Conservation (phyloP, 192 early-diverging fungal species). For the Glomus cerebriforme region DNA sequence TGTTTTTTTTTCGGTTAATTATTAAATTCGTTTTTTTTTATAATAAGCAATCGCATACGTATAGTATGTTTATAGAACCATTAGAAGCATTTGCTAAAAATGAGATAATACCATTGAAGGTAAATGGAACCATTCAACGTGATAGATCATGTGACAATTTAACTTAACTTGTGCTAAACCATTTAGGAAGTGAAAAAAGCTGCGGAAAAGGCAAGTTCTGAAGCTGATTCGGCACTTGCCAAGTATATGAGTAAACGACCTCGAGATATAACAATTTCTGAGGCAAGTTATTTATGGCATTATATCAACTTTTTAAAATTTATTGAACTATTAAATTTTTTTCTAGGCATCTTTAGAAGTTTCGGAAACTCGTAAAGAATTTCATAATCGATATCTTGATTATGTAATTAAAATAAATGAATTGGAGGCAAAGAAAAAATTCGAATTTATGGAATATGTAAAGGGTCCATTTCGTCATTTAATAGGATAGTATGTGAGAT, state of each 20-base stretch:
- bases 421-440: slow-evolving; percentile 70
- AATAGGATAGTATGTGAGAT: background rate
- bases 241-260: slow-evolving; percentile 65
- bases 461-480: slow-evolving; percentile 21
- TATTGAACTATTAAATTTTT: slow-evolving; percentile 12
- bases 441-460: slow-evolving; percentile 75
- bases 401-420: slow-evolving; percentile 74
- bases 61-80: slow-evolving; percentile 69
- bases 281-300: slow-evolving; percentile 48
- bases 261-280: slow-evolving; percentile 56
- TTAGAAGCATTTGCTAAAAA: slow-evolving; percentile 63
- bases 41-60: slow-evolving; percentile 61
- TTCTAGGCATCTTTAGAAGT: slow-evolving; percentile 60
- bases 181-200: slow-evolving; percentile 58
- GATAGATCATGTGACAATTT: background rate
- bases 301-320: background rate
- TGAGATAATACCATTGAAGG: slow-evolving; percentile 56
- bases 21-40: background rate
- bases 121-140: slow-evolving; percentile 23
- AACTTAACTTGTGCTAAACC: background rate
- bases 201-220: slow-evolving; percentile 64
- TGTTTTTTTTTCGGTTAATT: background rate
- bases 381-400: slow-evolving; percentile 62
- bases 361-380: slow-evolving; percentile 59
- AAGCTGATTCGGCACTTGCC: slow-evolving; percentile 56